Evolutionary conservation across 1,284 basidiomycete genomes (phyloP).

Genomic region (Tranzscheliella williamsii): DNA sequence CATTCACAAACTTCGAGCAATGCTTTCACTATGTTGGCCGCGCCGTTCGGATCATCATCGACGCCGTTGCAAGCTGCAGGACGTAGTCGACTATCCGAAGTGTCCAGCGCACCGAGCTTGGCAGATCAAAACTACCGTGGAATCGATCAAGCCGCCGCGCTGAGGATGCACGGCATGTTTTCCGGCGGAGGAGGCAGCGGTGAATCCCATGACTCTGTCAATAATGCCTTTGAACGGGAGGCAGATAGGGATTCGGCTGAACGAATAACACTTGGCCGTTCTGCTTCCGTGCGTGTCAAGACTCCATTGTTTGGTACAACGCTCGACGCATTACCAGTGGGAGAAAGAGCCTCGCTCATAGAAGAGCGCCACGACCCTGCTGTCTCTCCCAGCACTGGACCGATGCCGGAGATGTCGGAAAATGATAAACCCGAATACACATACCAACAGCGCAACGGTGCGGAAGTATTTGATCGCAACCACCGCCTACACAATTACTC

Average conservation of each 20-base stretch:
- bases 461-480: background rate
- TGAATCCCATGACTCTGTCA: conserved; percentile 11
- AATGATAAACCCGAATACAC: too few relatives aligned
- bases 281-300: conserved; percentile 17
- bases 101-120: too few relatives aligned
- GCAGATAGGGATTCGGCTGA: background rate
- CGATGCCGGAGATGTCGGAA: too few relatives aligned
- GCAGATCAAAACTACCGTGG: too few relatives aligned
- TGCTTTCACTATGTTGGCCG: background rate
- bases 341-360: conserved; percentile 7
- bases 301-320: conserved; percentile 23
- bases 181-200: background rate
- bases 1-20: background rate
- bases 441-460: too few relatives aligned
- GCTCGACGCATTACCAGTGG: conserved; percentile 9
- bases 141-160: background rate
- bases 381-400: too few relatives aligned
- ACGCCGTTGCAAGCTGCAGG: background rate
- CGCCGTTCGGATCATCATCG: background rate
- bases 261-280: conserved; percentile 2
- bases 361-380: conserved; percentile 6
- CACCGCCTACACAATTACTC: background rate
- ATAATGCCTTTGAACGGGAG: conserved; percentile 1
- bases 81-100: too few relatives aligned
- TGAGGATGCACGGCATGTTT: background rate